A percentile compares a stretch with the other conserved stretches of the same genome.
phyloP scores from a whole-genome alignment of 352 stramenopile species.

The Halophytophthora batemanensis region DNA sequence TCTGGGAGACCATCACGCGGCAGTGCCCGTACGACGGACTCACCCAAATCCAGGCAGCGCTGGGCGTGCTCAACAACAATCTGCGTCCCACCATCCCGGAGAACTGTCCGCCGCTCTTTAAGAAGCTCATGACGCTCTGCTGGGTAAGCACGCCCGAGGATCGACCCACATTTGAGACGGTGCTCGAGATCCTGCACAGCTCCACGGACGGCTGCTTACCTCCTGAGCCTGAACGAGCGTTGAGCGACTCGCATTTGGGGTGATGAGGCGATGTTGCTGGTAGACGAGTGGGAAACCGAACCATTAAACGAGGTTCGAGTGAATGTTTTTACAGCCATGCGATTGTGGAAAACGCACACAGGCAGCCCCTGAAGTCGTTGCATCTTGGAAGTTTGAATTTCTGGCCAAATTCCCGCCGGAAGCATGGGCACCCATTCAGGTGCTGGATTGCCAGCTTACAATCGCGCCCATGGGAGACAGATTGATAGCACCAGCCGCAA shows the following conservation, averaged over 20 bases:
- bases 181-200: conserved; percentile 72
- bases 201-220: conserved; percentile 25
- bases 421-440: too few species aligned
- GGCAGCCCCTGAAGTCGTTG: too few species aligned
- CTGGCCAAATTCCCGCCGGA: too few species aligned
- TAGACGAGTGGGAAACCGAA: too few species aligned
- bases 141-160: conserved; percentile 74
- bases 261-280: too few species aligned
- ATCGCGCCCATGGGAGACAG: too few species aligned
- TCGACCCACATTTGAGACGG: conserved; percentile 76
- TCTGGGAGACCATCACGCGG: conserved; percentile 87
- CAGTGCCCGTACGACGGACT: conserved; percentile 91
- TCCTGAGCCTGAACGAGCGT: conserved; percentile 17
- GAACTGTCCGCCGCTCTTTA: conserved; percentile 73
- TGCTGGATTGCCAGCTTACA: too few species aligned
- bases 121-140: conserved; percentile 84
- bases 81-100: conserved; percentile 76
- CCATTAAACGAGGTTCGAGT: conserved; percentile 12
- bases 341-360: too few species aligned
- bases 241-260: conserved; percentile 15
- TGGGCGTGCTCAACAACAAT: conserved; percentile 87
- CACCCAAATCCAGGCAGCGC: conserved; percentile 85
- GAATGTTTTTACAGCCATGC: too few species aligned
- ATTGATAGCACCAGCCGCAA: too few species aligned
- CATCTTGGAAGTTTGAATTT: too few species aligned